phyloP scores from a whole-genome alignment of 2,329 filamentous ascomycete species.

The Akanthomyces uredinophilus region DNA sequence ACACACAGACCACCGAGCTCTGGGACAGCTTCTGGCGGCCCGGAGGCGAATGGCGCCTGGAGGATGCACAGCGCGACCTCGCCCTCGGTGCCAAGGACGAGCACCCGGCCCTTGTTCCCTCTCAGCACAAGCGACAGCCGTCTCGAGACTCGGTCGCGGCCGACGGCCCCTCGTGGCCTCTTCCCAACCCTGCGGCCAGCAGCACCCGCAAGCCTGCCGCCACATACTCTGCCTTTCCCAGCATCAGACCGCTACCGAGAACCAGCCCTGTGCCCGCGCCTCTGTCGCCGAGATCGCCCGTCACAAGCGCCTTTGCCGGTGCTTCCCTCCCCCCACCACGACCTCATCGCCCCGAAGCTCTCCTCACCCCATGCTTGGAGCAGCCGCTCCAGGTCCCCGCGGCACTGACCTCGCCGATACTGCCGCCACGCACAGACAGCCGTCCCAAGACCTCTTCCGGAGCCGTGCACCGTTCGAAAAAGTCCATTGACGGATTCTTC shows the following conservation, averaged over 20 bases:
- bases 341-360: constrained; percentile 25
- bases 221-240: constrained; percentile 41
- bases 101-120: constrained; percentile 28
- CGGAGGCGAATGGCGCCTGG: constrained; percentile 12
- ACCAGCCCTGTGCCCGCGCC: not conserved
- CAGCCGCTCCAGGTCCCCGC: constrained; percentile 6
- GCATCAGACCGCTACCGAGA: not conserved
- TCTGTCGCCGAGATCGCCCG: constrained; percentile 4
- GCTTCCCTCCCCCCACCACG: constrained; percentile 21
- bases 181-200: constrained; percentile 19
- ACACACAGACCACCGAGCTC: constrained; percentile 38
- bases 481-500: constrained; percentile 17
- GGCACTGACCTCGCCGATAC: not conserved
- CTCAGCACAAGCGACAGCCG: constrained; percentile 21
- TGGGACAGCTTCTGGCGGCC: constrained; percentile 49
- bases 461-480: not conserved
- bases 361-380: constrained; percentile 22
- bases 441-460: constrained; percentile 12
- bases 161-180: constrained; percentile 24
- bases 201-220: constrained; percentile 23
- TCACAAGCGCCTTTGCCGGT: not conserved
- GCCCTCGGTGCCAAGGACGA: constrained; percentile 20
- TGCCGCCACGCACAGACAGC: not conserved
- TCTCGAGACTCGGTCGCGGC: constrained; percentile 22
- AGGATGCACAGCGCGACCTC: constrained; percentile 15